Base-by-base conservation (phyloP, 1,139 yeast species). In the Oligophagozyma castellii region DNA sequence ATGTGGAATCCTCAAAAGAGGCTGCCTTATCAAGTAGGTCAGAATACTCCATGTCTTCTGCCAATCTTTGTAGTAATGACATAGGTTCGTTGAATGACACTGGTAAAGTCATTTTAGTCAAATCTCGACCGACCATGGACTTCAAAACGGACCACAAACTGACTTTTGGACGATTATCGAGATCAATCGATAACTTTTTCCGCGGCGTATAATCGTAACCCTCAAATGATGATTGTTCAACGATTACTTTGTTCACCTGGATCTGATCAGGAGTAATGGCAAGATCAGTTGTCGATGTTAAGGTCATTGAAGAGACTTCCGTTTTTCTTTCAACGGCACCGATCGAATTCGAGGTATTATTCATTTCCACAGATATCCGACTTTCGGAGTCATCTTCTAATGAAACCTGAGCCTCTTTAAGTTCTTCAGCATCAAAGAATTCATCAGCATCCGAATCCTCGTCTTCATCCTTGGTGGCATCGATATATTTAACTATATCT, bases 61-160 rank as follows among this genome's bases (percentile, higher is more conserved):
- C 89, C 25, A 86, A 80, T 54, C 99, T 73, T 59, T 89, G 98
- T 36, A 89, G 61, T 46, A 89, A 63, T 7, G 94, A 83, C 0
- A 95, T 86, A 40, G 95, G 92, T 52, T 89, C 99, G 49, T 89
- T 89, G 58, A 92, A 89, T 1, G 94, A 73, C 10, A 89, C 99
- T 0, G 99, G 99, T 25, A 89, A 66, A 0, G 98, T 73, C 86
- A 89, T 86, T 52, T 72, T 73, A 5, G 98, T 86, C 93, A 92
- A 83, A 55, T 89, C 99, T 51, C 86, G 89, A 41, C 99, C 98
- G 49, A 89, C 81, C 76, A 92, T 72, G 2, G 93, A 81, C 53
- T 84, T 86, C 49, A 89, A 65, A 32, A 86, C 89, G 30, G 94
- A 89, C 98, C 98, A 89, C 36, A 89, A 62, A 21, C 95, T 81